Conservation (phyloP, 75 land plant genomes). For the Sequoiadendron giganteum region DNA sequence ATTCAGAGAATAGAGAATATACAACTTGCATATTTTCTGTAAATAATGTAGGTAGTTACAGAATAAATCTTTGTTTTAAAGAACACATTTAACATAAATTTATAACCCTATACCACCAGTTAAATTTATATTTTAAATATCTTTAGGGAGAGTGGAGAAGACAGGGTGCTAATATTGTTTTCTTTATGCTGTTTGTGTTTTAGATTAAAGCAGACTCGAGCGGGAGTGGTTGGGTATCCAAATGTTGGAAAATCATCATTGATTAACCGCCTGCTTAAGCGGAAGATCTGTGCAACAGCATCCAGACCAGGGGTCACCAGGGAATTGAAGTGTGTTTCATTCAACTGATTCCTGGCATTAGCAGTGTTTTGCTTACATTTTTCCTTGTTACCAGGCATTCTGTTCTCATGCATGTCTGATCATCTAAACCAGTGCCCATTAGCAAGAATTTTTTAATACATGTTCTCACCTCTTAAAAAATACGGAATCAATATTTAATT, state of each 20-base stretch:
- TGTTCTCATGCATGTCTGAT: slow-evolving; percentile 4
- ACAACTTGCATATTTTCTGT: neutral
- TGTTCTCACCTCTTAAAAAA: neutral
- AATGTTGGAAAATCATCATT: slow-evolving; percentile 98
- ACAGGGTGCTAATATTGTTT: neutral
- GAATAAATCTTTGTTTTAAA: neutral
- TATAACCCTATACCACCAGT: neutral
- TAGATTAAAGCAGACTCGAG: slow-evolving; percentile 58
- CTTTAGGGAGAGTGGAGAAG: neutral
- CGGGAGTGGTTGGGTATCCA: slow-evolving; percentile 97
- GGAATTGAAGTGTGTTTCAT: slow-evolving; percentile 57
- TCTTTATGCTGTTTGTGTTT: slow-evolving; percentile 15
- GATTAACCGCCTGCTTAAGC: slow-evolving; percentile 88
- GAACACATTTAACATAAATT: neutral
- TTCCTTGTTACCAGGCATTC: neutral
- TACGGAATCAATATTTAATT: neutral
- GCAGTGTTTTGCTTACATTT: neutral
- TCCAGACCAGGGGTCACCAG: slow-evolving; percentile 94
- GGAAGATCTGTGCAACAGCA: slow-evolving; percentile 88
- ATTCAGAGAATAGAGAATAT: neutral
- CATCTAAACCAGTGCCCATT: neutral
- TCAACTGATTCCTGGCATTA: neutral
- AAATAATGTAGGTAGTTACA: neutral
- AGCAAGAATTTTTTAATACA: neutral
- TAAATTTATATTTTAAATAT: neutral